Evolutionary conservation across 768 basidiomycete species (phyloP).

Genomic region (Rhodotorula paludigena): DNA sequence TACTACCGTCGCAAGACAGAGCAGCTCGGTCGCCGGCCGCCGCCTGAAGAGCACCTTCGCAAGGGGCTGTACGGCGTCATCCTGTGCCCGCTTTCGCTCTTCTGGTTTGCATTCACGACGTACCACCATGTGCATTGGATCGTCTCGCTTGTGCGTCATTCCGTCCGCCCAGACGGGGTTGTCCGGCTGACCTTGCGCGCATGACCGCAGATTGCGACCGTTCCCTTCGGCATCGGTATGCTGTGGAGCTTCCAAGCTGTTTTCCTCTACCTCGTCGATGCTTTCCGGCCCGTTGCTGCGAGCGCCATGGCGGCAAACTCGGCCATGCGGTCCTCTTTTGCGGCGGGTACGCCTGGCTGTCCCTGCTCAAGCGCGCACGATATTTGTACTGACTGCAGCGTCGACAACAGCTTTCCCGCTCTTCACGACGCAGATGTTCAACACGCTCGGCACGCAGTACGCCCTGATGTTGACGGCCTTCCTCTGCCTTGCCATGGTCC

Average conservation of each 20-base stretch:
- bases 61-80: conserved; percentile 31
- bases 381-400: not conserved
- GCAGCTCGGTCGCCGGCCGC: conserved; percentile 26
- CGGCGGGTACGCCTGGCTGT: conserved; percentile 45
- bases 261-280: conserved; percentile 59
- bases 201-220: conserved; percentile 46
- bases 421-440: conserved; percentile 55
- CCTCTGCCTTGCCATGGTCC: conserved; percentile 26
- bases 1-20: conserved; percentile 12
- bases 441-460: conserved; percentile 20
- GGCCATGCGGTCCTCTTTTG: conserved; percentile 54
- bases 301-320: conserved; percentile 67
- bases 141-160: conserved; percentile 47
- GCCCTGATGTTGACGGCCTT: conserved; percentile 21
- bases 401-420: conserved; percentile 51
- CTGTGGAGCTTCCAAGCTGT: conserved; percentile 52
- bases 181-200: too few species aligned
- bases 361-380: not conserved
- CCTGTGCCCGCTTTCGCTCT: conserved; percentile 39
- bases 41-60: conserved; percentile 37
- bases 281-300: conserved; percentile 56
- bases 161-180: too few species aligned
- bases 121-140: conserved; percentile 54
- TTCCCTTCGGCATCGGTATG: conserved; percentile 57
- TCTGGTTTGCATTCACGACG: conserved; percentile 59